Conservation (phyloP, 2,329 filamentous ascomycete species). For the Cryphonectria naterciae region DNA sequence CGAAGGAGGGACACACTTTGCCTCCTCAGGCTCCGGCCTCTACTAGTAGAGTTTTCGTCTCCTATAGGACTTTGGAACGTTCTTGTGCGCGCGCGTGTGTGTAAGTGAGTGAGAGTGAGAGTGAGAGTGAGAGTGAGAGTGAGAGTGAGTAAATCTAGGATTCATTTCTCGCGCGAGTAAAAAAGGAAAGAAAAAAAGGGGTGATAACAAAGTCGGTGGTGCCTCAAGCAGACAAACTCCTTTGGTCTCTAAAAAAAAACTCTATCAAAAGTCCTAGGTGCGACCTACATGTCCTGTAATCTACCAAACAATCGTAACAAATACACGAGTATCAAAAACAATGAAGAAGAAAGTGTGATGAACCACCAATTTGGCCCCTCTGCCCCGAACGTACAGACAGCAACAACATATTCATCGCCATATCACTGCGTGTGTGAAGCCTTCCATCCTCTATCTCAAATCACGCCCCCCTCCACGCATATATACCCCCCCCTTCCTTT, state of each 20-base stretch:
- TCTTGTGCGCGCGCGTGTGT: not conserved
- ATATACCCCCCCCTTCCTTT: not conserved
- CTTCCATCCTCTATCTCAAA: not conserved
- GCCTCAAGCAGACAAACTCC: not conserved
- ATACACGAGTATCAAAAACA: constrained; percentile 3
- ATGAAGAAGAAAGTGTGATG: not conserved
- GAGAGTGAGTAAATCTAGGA: no score
- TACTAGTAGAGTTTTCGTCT: not conserved
- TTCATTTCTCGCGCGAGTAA: no score
- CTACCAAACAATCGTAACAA: not conserved
- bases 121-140: not conserved
- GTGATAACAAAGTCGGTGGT: not conserved
- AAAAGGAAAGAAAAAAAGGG: not conserved
- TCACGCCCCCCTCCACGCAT: not conserved
- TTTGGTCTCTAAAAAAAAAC: constrained; percentile 2
- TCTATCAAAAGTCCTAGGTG: constrained; percentile 1
- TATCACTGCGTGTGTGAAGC: not conserved
- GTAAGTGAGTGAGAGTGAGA: not conserved
- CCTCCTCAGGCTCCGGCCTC: not conserved
- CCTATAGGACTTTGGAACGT: not conserved
- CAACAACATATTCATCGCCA: not conserved
- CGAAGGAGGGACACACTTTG: not conserved
- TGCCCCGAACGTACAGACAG: not conserved
- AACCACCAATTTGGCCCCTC: not conserved
- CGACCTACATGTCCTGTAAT: not conserved